phyloP scores from a whole-genome alignment of 2,329 filamentous ascomycete genomes.

The Xylogone sp. region DNA sequence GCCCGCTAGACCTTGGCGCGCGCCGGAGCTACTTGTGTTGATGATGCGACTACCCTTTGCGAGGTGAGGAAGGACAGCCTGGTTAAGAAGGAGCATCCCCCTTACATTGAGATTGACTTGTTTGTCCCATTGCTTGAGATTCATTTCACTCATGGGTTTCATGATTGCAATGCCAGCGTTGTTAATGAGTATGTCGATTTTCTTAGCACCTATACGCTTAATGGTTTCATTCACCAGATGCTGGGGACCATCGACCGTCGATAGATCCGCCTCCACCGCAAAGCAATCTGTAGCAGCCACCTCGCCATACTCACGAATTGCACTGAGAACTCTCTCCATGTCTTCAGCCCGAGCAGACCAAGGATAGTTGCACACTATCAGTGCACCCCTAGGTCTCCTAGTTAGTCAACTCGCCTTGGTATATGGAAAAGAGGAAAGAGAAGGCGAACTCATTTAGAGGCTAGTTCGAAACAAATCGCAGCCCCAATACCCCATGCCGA shows the following conservation, averaged over 20 bases:
- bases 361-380: slow-evolving; percentile 29
- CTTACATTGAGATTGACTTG: slow-evolving; percentile 38
- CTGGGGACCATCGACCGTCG: slow-evolving; percentile 32
- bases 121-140: slow-evolving; percentile 33
- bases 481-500: slow-evolving; percentile 41
- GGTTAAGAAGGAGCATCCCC: slow-evolving; percentile 39
- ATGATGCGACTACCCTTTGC: slow-evolving; percentile 35
- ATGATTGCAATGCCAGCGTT: slow-evolving; percentile 39
- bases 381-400: too few relatives aligned
- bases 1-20: slow-evolving; percentile 29
- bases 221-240: slow-evolving; percentile 33
- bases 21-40: slow-evolving; percentile 37
- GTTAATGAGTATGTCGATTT: slow-evolving; percentile 41
- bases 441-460: slow-evolving; percentile 47
- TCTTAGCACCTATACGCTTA: slow-evolving; percentile 29
- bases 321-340: too few relatives aligned
- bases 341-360: slow-evolving; percentile 23
- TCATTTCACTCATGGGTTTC: slow-evolving; percentile 33
- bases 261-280: slow-evolving; percentile 39
- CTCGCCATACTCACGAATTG: too few relatives aligned
- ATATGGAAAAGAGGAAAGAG: slow-evolving; percentile 14
- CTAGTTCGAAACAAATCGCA: slow-evolving; percentile 39
- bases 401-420: too few relatives aligned
- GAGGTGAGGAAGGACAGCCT: slow-evolving; percentile 35
- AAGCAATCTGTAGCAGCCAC: too few relatives aligned